Percentiles rank a stretch among this genome's conserved stretches.
Conservation (phyloP, 75 land plant species). For the Sequoia sempervirens region DNA sequence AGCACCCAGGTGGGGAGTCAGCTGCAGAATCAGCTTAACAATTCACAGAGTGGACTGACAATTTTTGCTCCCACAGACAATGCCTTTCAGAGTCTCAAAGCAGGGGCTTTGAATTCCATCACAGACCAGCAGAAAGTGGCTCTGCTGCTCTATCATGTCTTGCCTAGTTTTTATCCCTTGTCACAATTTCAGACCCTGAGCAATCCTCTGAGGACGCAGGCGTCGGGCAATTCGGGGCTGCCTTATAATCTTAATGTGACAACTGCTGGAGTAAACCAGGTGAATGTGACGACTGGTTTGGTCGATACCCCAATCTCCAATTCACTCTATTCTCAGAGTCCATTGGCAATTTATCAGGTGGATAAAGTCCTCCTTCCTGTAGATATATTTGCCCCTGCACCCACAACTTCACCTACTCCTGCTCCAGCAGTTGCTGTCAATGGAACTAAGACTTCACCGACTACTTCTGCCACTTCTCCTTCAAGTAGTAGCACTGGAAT, state of each 20-base stretch:
- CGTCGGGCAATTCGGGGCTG: neutral
- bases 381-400: constrained; percentile 21
- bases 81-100: constrained; percentile 9
- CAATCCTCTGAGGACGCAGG: neutral
- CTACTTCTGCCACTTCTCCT: neutral
- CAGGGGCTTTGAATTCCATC: constrained; percentile 2
- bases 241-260: constrained; percentile 29
- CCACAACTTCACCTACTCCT: constrained; percentile 3
- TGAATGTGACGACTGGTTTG: constrained; percentile 40
- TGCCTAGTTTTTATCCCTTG: neutral
- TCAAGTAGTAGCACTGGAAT: neutral
- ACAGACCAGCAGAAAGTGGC: neutral
- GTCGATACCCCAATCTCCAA: constrained; percentile 31
- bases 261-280: constrained; percentile 18
- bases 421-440: constrained; percentile 8
- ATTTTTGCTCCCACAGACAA: constrained; percentile 16
- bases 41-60: constrained; percentile 4
- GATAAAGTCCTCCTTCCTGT: constrained; percentile 39
- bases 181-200: constrained; percentile 5
- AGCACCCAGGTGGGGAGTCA: constrained; percentile 14
- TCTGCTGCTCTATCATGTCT: constrained; percentile 8
- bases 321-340: constrained; percentile 15
- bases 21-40: constrained; percentile 5
- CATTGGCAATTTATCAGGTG: constrained; percentile 46
- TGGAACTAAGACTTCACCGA: neutral